Percentiles rank a stretch among this genome's conserved stretches.
Conservation (phyloP, 2,329 filamentous ascomycete species). For the Rhytidhysteron rufulum region DNA sequence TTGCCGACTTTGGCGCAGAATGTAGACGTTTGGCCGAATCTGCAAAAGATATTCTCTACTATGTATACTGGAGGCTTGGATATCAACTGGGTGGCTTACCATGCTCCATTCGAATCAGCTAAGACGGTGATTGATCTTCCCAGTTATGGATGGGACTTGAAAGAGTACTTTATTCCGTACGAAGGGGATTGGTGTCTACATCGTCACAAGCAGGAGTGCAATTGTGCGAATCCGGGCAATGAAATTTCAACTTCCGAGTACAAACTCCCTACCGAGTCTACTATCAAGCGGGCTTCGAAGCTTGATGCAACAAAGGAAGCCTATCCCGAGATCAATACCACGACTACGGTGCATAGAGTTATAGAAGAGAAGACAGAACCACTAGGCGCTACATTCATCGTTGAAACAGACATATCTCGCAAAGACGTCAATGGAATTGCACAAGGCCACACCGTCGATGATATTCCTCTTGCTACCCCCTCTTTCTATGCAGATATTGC, state of each 20-base stretch:
- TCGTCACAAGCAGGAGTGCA: no score
- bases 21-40: neutral
- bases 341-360: neutral
- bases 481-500: neutral
- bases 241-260: no score
- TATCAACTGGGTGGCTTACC: constrained; percentile 60
- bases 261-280: neutral
- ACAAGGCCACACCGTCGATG: neutral
- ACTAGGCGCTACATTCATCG: neutral
- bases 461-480: neutral
- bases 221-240: no score
- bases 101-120: constrained; percentile 45
- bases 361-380: neutral
- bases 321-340: neutral
- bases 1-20: constrained; percentile 1
- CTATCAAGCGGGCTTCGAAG: no score
- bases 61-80: constrained; percentile 53
- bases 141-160: constrained; percentile 24
- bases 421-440: neutral
- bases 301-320: neutral
- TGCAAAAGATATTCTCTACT: constrained; percentile 37
- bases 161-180: constrained; percentile 29
- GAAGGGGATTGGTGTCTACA: neutral
- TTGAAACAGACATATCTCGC: neutral
- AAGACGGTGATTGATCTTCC: constrained; percentile 52